Base-by-base conservation (phyloP, 768 basidiomycete species). In the Cantharellus anzutake region DNA sequence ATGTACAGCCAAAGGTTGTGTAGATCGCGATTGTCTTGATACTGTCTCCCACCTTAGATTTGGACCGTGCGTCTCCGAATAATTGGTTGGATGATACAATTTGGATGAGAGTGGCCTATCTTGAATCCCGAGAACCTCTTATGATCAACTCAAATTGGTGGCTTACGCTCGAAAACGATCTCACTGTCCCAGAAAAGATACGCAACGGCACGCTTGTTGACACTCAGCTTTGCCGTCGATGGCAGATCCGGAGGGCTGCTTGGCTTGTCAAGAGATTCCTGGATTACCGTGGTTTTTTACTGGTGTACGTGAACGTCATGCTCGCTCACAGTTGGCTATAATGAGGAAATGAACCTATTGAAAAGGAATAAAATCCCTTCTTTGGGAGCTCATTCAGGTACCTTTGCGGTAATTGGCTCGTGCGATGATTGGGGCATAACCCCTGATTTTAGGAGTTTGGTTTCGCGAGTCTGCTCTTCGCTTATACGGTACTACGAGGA, bases 11-110 rank as follows among this genome's bases (percentile, higher is more conserved):
- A 41, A 59, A 62, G 59, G 60, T 62, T 11, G 20, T 29, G 20
- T 29, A 29, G 20, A 29, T 29, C 20, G 20, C 20, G 20, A 29
- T 56, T 56, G 60, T 2, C 61, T 63, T 20, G 51, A 42, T 3
- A 20, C 50, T 16, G 7, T 39, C 11, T 39, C 35, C 5, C 34
- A 38, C 35, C 58, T 56, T 69, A 83, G 90, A 86, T 39, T 76
- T 96, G 57, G 91, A 94, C 71, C 80, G 76, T 64, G 72, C 74
- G 1, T 92, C 91, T 4, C 88, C 90, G 0, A 74, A 83, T 68
- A 96, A 94, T 68, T 98, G 93, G 93, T 78, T 98, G 5, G 80
- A 93, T 63, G 92, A 97, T 68, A 90, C 86, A 60, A 83, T 94
- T 64, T 97, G 93, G 94, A 72, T 80, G 60, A 80, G 84, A 65